Evolutionary conservation across 2,329 filamentous ascomycete genomes (phyloP), one percentile per base, ranked within the genome.

Genomic region (Penicillium sp.): DNA sequence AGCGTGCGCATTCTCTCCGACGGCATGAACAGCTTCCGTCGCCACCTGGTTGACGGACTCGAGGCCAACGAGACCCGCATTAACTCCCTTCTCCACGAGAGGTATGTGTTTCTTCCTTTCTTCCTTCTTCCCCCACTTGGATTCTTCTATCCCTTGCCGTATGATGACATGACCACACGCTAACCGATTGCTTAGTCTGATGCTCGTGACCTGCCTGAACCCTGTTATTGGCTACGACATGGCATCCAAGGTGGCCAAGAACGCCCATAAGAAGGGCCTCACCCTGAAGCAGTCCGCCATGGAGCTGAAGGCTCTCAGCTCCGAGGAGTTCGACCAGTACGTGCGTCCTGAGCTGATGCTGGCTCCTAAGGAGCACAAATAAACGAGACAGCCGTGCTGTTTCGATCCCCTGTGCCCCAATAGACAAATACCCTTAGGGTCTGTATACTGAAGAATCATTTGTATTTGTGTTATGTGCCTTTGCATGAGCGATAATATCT

Each of bases 201-300:
- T 99, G 94, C 84, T 97, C 61, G 94, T 97, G 29, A 99, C 94
- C 60, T 97, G 93, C 82, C 82, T 97, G 58, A 97, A 97, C 83
- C 91, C 92, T 63, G 90, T 96, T 75, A 97, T 97, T 70, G 93
- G 92, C 54, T 96, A 97, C 76, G 92, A 97, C 72, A 95, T 95
- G 90, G 92, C 92, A 46, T 91, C 87, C 76, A 96, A 96, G 81
- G 92, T 96, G 20, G 92, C 92, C 68, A 97, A 97, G 87, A 95
- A 99, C 70, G 94, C 94, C 13, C 94, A 99, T 81, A 97, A 97
- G 85, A 97, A 97, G 85, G 91, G 91, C 27, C 78, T 93, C 45
- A 97, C 91, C 20, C 84, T 99, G 52, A 97, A 97, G 82, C 79
- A 96, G 78, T 93, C 89, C 68, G 93, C 94, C 17, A 86, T 97